Evolutionary conservation across 2,329 filamentous ascomycete species (phyloP), one percentile per base, ranked within the genome.

Genomic region (Chalaropsis thielavioides): DNA sequence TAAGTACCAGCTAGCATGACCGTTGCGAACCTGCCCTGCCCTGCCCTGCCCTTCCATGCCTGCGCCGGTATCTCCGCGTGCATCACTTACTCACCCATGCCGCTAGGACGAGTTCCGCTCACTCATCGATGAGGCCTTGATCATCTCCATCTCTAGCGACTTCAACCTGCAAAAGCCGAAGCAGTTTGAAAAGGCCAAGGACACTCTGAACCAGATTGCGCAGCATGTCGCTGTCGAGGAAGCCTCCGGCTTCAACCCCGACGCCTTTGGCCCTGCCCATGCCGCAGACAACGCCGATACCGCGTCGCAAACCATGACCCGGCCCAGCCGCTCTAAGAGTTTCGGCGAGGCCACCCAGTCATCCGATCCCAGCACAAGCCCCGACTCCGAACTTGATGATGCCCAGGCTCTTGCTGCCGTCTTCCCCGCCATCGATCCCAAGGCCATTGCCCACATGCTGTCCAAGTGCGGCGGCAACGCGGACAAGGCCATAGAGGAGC

Each of bases 101-200:
- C 19, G 22, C 22, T 62, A 92, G 85, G 80, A 84, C 68, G 83
- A 87, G 68, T 92, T 90, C 71, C 86, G 85, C 72, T 82, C 87
- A 27, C 81, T 86, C 19, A 75, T 96, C 49, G 92, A 96, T 69
- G 83, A 90, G 69, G 82, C 89, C 0, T 80, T 92, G 13, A 82
- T 96, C 66, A 81, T 87, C 64, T 86, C 90, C 3, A 88, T 96
- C 61, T 78, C 84, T 4, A 83, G 78, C 63, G 92, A 97, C 71
- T 89, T 84, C 73, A 82, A 91, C 69, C 76, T 92, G 19, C 72
- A 75, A 2, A 73, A 83, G 24, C 70, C 79, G 0, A 72, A 75
- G 0, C 77, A 85, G 51, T 76, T 85, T 40, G 71, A 79, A 2
- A 75, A 77, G 10, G 83, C 86, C 2, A 80, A 81, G 38, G 72